Percentiles rank a stretch among this genome's conserved stretches.
phyloP scores from a whole-genome alignment of 1,284 basidiomycete genomes.

The Fomitopsis schrenkii region DNA sequence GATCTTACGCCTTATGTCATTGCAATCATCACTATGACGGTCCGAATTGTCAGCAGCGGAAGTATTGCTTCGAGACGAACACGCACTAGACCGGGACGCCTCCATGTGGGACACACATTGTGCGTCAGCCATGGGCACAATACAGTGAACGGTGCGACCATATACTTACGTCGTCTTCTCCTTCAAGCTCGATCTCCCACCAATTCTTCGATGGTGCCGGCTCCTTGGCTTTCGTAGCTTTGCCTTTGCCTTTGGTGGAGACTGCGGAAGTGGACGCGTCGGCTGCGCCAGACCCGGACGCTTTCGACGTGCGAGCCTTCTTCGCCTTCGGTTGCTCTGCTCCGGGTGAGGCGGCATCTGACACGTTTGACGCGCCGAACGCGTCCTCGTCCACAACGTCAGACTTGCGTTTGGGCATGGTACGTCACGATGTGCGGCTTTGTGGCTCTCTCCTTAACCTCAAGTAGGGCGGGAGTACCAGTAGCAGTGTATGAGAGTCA shows the following conservation, averaged over 20 bases:
- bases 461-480: too few species aligned
- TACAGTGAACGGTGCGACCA: background rate
- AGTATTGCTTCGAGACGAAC: background rate
- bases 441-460: too few species aligned
- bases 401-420: conserved; percentile 26
- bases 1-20: conserved; percentile 45
- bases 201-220: conserved; percentile 18
- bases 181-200: conserved; percentile 30
- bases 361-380: background rate
- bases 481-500: too few species aligned
- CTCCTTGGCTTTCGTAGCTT: conserved; percentile 22
- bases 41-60: background rate
- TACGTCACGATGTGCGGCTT: too few species aligned
- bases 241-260: conserved; percentile 9
- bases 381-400: conserved; percentile 16
- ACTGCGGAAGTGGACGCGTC: conserved; percentile 15
- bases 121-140: background rate
- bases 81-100: conserved; percentile 29
- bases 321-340: conserved; percentile 29
- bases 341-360: conserved; percentile 1
- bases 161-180: conserved; percentile 27
- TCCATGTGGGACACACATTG: conserved; percentile 13
- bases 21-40: conserved; percentile 38
- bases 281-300: conserved; percentile 6
- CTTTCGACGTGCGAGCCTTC: conserved; percentile 54